Evolutionary conservation across 2,329 filamentous ascomycete genomes (phyloP), one percentile per base, ranked within the genome.

Genomic region (Nigrospora oryzae): DNA sequence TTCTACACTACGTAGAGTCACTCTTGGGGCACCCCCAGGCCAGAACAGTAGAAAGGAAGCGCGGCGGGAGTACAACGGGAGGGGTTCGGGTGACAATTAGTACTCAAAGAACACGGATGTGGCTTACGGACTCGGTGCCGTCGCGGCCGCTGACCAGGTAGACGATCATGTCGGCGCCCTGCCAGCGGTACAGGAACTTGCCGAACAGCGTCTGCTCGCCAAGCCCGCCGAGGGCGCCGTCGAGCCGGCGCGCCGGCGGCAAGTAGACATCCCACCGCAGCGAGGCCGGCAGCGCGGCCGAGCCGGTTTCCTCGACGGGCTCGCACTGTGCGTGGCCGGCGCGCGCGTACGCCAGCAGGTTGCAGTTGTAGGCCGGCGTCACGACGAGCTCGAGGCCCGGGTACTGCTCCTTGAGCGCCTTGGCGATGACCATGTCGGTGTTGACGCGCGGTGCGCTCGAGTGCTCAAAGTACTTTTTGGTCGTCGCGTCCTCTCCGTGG

Each of bases 101-200:
- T n/a, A n/a, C n/a, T n/a, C n/a, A n/a, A n/a, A 23, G 19, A 23
- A 23, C 19, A 23, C 19, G 19, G 19, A 6, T 6, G 19, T 23
- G 4, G 19, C 19, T 23, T 23, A 23, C 19, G 19, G 19, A 1
- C 6, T 40, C 31, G 3, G 38, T 39, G 1, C 68, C 69, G 40
- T 73, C 68, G 32, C 67, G 64, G 19, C 66, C 63, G 38, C 68
- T 62, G 38, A 63, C 59, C 5, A 69, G 40, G 52, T 73, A 73
- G 38, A 73, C 47, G 45, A 71, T 59, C 52, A 71, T 71, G 30
- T 72, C 65, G 8, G 59, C 42, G 32, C 48, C 59, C n/a, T 59
- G 46, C 69, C 69, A 73, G 36, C 53, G 55, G 55, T 69, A 72
- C 17, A 64, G 43, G 49, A 67, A 71, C 54, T 70, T 70, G 50